Evolutionary conservation across 306 rosid genomes (phyloP).

Genomic region (Cucurbita moschata): DNA sequence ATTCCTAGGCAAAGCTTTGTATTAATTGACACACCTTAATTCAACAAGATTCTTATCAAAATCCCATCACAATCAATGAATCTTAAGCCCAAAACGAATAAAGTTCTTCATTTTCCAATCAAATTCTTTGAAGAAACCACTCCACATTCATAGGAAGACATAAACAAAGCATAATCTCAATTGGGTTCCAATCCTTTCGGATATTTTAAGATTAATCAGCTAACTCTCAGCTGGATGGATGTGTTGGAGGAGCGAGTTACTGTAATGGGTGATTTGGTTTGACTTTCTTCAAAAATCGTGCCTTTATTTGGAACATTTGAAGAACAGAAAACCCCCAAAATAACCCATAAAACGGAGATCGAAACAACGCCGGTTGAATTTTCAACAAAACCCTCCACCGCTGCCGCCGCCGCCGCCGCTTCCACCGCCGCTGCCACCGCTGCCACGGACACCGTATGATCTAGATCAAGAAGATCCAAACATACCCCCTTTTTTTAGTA

Average conservation of each 20-base stretch:
- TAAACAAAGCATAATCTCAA: background rate
- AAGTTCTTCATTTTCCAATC: background rate
- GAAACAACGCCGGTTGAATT: background rate
- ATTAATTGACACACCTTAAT: too few species aligned
- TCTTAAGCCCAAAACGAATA: background rate
- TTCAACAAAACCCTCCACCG: background rate
- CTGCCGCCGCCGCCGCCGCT: background rate
- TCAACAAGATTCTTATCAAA: too few species aligned
- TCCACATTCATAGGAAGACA: background rate
- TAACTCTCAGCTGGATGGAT: background rate
- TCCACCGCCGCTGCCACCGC: background rate
- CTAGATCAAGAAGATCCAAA: background rate
- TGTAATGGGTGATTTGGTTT: background rate
- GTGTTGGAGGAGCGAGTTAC: background rate
- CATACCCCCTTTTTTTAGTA: constrained; percentile 2
- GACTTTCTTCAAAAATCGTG: background rate
- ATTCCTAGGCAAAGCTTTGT: too few species aligned
- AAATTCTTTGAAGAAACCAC: background rate
- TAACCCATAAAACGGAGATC: background rate
- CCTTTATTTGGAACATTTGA: background rate
- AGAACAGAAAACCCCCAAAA: background rate
- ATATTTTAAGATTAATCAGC: background rate
- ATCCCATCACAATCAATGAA: background rate
- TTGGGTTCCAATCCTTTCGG: background rate
- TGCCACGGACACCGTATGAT: background rate